Conservation (phyloP, 169 alveolate species). For the Neospora caninum region DNA sequence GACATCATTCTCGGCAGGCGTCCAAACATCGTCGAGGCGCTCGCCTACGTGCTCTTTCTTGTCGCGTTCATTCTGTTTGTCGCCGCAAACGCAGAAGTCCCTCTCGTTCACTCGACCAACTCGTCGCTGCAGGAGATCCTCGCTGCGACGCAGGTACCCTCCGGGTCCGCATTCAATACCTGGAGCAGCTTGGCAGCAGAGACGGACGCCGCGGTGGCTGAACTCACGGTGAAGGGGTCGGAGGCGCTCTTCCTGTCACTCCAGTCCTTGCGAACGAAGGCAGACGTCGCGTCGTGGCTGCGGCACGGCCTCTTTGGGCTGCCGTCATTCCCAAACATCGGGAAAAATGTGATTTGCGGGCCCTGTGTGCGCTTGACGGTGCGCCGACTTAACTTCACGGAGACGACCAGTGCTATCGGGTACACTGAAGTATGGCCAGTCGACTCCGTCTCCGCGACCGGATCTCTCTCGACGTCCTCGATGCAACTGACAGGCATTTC, state of each 20-base stretch:
- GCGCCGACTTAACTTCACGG: neutral
- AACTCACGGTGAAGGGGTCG: neutral
- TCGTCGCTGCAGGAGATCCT: neutral
- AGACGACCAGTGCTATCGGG: neutral
- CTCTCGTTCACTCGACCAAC: neutral
- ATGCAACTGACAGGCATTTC: neutral
- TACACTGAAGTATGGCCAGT: neutral
- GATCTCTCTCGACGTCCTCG: neutral
- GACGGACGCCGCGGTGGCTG: neutral
- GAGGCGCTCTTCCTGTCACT: neutral
- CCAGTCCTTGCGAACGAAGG: conserved; percentile 31
- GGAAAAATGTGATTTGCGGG: neutral
- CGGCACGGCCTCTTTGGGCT: conserved; percentile 34
- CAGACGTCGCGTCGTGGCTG: conserved; percentile 60
- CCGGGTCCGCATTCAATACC: neutral
- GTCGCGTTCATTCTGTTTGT: conserved; percentile 41
- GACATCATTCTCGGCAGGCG: conserved; percentile 49
- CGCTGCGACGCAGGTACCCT: neutral
- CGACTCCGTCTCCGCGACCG: neutral
- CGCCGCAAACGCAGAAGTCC: neutral
- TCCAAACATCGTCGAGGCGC: conserved; percentile 35
- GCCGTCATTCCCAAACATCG: conserved; percentile 25
- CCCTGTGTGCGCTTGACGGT: conserved; percentile 12
- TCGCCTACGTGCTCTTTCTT: conserved; percentile 23
- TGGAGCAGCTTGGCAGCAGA: neutral